Evolutionary conservation across 306 rosid species (phyloP).

Genomic region (Gillenia trifoliata): DNA sequence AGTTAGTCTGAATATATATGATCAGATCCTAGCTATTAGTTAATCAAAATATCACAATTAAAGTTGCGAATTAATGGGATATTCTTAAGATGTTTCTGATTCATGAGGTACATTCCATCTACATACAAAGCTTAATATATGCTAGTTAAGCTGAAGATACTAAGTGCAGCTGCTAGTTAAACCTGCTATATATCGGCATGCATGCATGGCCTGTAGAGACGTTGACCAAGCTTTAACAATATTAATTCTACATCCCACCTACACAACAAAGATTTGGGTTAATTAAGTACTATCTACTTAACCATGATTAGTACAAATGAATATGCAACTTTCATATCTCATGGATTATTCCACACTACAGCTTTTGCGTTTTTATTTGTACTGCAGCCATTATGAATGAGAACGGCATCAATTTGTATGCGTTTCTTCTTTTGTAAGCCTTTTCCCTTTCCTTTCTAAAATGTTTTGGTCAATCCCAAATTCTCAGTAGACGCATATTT

Average conservation of each 20-base stretch:
- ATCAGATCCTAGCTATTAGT: background rate
- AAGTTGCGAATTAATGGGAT: background rate
- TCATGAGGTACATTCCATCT: background rate
- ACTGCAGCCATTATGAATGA: background rate
- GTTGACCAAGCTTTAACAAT: background rate
- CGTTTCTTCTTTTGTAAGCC: background rate
- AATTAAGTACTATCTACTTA: background rate
- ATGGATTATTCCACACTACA: background rate
- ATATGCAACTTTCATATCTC: background rate
- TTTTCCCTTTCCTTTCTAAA: background rate
- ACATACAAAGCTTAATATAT: background rate
- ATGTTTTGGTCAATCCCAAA: background rate
- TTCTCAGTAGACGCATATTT: background rate
- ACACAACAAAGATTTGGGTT: background rate
- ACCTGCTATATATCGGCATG: background rate
- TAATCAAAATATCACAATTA: background rate
- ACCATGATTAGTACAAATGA: background rate
- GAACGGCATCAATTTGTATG: background rate
- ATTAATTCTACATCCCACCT: background rate
- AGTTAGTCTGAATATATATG: background rate
- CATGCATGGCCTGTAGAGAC: background rate
- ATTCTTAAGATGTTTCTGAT: background rate
- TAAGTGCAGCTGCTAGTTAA: background rate
- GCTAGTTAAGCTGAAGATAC: background rate
- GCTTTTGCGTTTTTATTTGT: background rate